Conservation (phyloP, 1,284 basidiomycete species). For the Xerocomus nothofagi region DNA sequence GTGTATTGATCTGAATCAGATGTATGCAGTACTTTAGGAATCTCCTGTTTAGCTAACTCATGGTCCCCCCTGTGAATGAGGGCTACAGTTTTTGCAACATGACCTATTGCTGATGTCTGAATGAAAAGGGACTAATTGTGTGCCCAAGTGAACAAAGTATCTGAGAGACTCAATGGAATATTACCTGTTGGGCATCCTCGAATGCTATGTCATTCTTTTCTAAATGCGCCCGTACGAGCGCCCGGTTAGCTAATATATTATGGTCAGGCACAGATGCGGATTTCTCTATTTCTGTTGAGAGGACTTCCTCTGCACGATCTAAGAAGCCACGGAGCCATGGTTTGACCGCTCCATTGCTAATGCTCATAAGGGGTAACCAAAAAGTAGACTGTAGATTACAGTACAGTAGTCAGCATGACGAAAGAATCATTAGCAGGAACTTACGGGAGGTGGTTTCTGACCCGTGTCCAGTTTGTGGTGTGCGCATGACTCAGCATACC, state of each 20-base stretch:
- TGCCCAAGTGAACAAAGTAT: not conserved
- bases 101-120: not conserved
- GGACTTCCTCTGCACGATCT: conserved; percentile 11
- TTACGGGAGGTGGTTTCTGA: conserved; percentile 6
- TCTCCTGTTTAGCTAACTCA: not conserved
- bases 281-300: conserved; percentile 12
- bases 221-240: not conserved
- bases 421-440: not conserved
- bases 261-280: conserved; percentile 1
- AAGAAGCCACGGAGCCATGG: conserved; percentile 20
- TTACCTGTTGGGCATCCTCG: not conserved
- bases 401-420: not conserved
- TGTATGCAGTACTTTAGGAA: not conserved
- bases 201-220: not conserved
- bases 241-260: conserved; percentile 16
- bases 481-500: not conserved
- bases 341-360: conserved; percentile 18
- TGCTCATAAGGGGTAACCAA: conserved; percentile 16
- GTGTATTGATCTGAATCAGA: not conserved
- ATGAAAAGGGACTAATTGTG: not conserved
- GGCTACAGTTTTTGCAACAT: not conserved
- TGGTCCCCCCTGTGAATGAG: not conserved
- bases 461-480: conserved; percentile 8
- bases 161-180: not conserved
- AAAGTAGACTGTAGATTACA: conserved; percentile 10